A percentile compares a stretch with the other conserved stretches of the same genome.
phyloP scores from a whole-genome alignment of 768 basidiomycete genomes.

The Lentinula sp. region DNA sequence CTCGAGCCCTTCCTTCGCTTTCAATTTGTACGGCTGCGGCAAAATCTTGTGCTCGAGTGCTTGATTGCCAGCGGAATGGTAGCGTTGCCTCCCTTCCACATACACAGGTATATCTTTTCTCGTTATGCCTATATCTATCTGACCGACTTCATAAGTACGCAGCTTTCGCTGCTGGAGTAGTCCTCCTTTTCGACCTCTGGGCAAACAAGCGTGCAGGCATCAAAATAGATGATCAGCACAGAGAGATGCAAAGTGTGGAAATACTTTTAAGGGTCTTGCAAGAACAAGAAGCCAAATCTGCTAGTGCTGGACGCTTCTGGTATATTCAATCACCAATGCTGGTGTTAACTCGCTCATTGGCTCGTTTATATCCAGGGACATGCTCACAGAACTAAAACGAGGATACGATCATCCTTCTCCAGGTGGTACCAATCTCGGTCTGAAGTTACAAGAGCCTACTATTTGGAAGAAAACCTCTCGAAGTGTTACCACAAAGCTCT shows the following conservation, averaged over 20 bases:
- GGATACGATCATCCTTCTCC: not conserved
- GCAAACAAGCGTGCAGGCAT: constrained; percentile 37
- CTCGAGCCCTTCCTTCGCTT: constrained; percentile 6
- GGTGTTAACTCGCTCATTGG: not conserved
- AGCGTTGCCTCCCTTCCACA: constrained; percentile 22
- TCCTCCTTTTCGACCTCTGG: constrained; percentile 54
- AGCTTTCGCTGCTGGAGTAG: constrained; percentile 42
- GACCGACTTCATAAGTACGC: constrained; percentile 13
- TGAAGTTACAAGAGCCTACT: not conserved
- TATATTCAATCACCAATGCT: not conserved
- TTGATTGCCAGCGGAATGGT: not conserved
- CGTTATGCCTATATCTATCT: not conserved
- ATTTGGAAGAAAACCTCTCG: not conserved
- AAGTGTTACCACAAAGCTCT: too few relatives aligned
- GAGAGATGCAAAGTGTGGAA: constrained; percentile 47
- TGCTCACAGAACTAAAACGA: not conserved
- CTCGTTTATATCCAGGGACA: not conserved
- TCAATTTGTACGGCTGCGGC: constrained; percentile 11
- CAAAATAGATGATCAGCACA: constrained; percentile 25
- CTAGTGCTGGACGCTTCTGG: constrained; percentile 2
- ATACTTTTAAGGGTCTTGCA: constrained; percentile 30
- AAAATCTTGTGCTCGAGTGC: constrained; percentile 2
- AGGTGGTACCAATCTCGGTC: not conserved
- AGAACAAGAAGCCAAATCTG: not conserved
- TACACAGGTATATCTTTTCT: constrained; percentile 25